These are phyloP conservation scores for Sutorius eximius DNA, from an alignment of 1,284 basidiomycete genomes.

Conservation along the genomic window DNA sequence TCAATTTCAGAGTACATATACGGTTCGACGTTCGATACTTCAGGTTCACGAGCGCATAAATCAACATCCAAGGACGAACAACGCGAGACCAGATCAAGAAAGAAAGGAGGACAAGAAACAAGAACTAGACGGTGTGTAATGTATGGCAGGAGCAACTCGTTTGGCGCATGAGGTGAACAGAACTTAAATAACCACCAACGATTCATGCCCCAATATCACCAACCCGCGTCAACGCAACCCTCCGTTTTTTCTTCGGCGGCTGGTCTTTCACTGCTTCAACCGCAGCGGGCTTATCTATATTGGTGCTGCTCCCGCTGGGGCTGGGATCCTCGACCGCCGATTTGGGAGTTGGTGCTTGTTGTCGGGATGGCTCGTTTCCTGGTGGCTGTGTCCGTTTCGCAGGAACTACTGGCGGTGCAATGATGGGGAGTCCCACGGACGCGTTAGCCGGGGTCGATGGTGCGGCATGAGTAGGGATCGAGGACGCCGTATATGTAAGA, in stretches of 20 bases:
- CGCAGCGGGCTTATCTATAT: slow-evolving; percentile 12
- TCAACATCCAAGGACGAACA: slow-evolving; percentile 20
- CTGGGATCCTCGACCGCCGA: slow-evolving; percentile 16
- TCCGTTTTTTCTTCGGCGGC: slow-evolving; percentile 86
- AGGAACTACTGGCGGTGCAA: slow-evolving; percentile 46
- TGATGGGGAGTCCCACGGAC: slow-evolving; percentile 39
- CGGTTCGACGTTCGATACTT: not conserved
- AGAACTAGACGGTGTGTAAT: slow-evolving; percentile 20
- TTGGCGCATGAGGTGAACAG: slow-evolving; percentile 3
- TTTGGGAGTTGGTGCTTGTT: slow-evolving; percentile 44
- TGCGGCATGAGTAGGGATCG: slow-evolving; percentile 11
- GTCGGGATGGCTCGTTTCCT: slow-evolving; percentile 50
- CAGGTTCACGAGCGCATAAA: slow-evolving; percentile 1
- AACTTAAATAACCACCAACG: slow-evolving; percentile 1
- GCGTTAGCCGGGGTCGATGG: slow-evolving; percentile 44
- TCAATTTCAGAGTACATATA: slow-evolving; percentile 25
- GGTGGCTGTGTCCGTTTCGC: slow-evolving; percentile 42
- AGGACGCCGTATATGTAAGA: slow-evolving; percentile 40
- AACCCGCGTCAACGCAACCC: slow-evolving; percentile 76
- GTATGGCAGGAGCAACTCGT: slow-evolving; percentile 10
- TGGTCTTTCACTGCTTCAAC: slow-evolving; percentile 36
- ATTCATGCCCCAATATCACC: slow-evolving; percentile 53
- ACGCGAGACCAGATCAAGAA: slow-evolving; percentile 4
- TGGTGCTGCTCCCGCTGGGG: slow-evolving; percentile 13
- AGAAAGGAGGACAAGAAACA: not conserved